These are phyloP conservation scores for Naumovozyma baii DNA, from an alignment of 805 yeast species.

Conservation along the genomic window DNA sequence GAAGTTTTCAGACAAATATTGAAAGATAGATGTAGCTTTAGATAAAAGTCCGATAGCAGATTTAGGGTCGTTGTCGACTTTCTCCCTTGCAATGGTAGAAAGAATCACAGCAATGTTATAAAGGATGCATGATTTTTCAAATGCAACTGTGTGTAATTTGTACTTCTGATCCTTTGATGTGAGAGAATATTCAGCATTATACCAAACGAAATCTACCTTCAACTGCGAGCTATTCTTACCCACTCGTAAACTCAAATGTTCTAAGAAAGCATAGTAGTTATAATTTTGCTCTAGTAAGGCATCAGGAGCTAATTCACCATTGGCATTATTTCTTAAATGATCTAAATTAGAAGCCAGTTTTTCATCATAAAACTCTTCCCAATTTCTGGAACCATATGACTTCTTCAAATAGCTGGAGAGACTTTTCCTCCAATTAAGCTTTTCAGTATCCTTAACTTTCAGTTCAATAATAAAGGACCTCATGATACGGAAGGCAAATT, in stretches of 20 bases:
- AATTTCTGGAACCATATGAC: conserved; percentile 25
- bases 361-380: conserved; percentile 26
- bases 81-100: conserved; percentile 40
- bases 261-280: conserved; percentile 72
- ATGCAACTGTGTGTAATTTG: conserved; percentile 73
- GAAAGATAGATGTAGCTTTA: conserved; percentile 69
- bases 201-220: conserved; percentile 64
- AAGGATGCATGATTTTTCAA: conserved; percentile 78
- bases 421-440: conserved; percentile 24
- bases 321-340: conserved; percentile 24
- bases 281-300: conserved; percentile 33
- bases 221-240: conserved; percentile 54
- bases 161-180: conserved; percentile 29
- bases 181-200: conserved; percentile 52
- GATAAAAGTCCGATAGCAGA: conserved; percentile 52
- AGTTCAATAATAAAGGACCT: conserved; percentile 19
- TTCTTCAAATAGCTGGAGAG: conserved; percentile 23
- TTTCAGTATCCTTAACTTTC: conserved; percentile 25
- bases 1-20: conserved; percentile 67
- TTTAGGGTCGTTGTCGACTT: conserved; percentile 40
- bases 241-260: conserved; percentile 64
- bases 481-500: too few relatives aligned
- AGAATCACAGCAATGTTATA: conserved; percentile 67
- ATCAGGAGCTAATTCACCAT: conserved; percentile 26
- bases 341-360: conserved; percentile 20